Conservation (phyloP, 805 yeast genomes). For the Brettanomyces sp. region DNA sequence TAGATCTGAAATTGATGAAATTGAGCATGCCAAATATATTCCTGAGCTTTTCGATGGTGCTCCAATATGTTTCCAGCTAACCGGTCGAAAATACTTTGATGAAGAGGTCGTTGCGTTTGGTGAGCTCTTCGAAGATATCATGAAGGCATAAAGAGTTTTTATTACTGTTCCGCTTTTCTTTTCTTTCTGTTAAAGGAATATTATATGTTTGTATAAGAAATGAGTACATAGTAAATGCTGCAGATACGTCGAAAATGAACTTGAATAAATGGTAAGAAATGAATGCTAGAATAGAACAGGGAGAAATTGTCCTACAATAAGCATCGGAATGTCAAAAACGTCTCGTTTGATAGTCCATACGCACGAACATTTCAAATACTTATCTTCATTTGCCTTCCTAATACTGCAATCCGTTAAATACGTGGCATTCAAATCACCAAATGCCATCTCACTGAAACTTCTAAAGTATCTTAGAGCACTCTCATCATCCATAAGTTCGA, state of each 20-base stretch:
- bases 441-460: slow-evolving; percentile 62
- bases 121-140: slow-evolving; percentile 20
- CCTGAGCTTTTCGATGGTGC: slow-evolving; percentile 42
- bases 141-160: slow-evolving; percentile 9
- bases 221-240: too few relatives aligned
- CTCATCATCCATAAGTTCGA: slow-evolving; percentile 77
- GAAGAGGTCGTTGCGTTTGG: slow-evolving; percentile 42
- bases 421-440: slow-evolving; percentile 51
- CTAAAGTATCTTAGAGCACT: slow-evolving; percentile 65
- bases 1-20: slow-evolving; percentile 38
- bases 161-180: not conserved
- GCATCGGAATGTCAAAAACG: slow-evolving; percentile 75
- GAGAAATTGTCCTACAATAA: slow-evolving; percentile 71
- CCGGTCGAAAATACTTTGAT: slow-evolving; percentile 45
- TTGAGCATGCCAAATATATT: slow-evolving; percentile 37
- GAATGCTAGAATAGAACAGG: slow-evolving; percentile 38
- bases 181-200: too few relatives aligned
- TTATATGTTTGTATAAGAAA: too few relatives aligned
- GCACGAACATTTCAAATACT: slow-evolving; percentile 51
- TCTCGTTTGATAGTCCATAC: slow-evolving; percentile 84
- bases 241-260: too few relatives aligned
- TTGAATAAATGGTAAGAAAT: not conserved
- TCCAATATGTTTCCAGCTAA: slow-evolving; percentile 45
- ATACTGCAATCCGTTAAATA: slow-evolving; percentile 42
- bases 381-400: slow-evolving; percentile 28